Percentiles rank a stretch among this genome's conserved stretches.
phyloP scores from a whole-genome alignment of 768 basidiomycete genomes.

The Mycena leptocephala region DNA sequence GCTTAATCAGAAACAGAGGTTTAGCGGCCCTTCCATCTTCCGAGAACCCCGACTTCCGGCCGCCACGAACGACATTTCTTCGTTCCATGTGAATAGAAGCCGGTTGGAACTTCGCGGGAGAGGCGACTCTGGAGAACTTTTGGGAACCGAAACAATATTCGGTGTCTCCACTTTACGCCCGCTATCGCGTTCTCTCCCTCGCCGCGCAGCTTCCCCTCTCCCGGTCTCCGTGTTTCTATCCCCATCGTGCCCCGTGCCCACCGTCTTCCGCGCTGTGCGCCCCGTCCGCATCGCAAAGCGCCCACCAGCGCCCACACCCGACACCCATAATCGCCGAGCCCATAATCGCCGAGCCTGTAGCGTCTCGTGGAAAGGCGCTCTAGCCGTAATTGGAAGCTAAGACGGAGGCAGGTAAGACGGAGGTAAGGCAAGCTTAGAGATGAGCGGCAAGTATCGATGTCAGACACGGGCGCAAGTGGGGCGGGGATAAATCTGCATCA shows the following conservation, averaged over 20 bases:
- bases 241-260: no score
- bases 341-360: not conserved
- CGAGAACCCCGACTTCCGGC: slow-evolving; percentile 6
- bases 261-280: not conserved
- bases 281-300: not conserved
- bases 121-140: slow-evolving; percentile 11
- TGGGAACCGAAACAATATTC: not conserved
- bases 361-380: slow-evolving; percentile 4
- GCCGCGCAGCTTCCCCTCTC: not conserved
- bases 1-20: slow-evolving; percentile 9
- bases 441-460: no score
- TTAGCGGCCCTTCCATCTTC: slow-evolving; percentile 6
- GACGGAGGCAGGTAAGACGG: not conserved
- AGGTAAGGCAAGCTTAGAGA: no score
- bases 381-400: not conserved
- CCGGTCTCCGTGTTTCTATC: not conserved
- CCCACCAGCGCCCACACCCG: slow-evolving; percentile 12
- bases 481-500: no score
- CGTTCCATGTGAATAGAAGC: not conserved
- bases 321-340: slow-evolving; percentile 5
- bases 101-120: slow-evolving; percentile 1
- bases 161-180: slow-evolving; percentile 4
- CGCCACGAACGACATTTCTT: not conserved
- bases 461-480: no score
- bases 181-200: slow-evolving; percentile 2